phyloP scores from a whole-genome alignment of 768 basidiomycete species.

The Leccinum incarnatum region DNA sequence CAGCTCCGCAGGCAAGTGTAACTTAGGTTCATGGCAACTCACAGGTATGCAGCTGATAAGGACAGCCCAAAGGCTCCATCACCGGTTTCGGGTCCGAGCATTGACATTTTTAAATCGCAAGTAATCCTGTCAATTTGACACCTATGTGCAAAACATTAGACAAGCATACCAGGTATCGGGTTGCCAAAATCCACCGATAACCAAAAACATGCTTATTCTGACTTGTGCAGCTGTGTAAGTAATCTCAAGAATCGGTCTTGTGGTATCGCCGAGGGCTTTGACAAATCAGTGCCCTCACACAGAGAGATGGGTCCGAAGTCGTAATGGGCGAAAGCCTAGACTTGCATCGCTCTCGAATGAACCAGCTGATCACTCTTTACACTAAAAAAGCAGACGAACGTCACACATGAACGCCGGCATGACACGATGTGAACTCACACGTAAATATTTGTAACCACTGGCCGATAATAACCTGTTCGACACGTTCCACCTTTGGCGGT shows the following conservation, averaged over 20 bases:
- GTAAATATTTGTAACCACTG: constrained; percentile 10
- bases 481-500: constrained; percentile 4
- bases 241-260: neutral
- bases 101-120: neutral
- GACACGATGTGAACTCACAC: constrained; percentile 5
- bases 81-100: constrained; percentile 10
- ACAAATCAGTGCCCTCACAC: constrained; percentile 9
- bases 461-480: constrained; percentile 4
- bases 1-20: constrained; percentile 1
- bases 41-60: no score
- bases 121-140: neutral
- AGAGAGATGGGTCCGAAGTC: neutral
- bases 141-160: constrained; percentile 6
- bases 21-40: neutral
- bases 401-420: neutral
- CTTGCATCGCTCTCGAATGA: neutral
- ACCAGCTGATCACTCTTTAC: constrained; percentile 8
- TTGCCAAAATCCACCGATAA: neutral
- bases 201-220: constrained; percentile 11
- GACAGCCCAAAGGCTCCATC: neutral
- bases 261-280: constrained; percentile 18
- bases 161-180: neutral
- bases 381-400: constrained; percentile 3
- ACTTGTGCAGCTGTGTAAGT: neutral
- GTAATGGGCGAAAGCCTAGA: neutral